A percentile compares a stretch with the other conserved stretches of the same genome.
phyloP scores from a whole-genome alignment of 352 stramenopile species.

The Pythium guiyangense region DNA sequence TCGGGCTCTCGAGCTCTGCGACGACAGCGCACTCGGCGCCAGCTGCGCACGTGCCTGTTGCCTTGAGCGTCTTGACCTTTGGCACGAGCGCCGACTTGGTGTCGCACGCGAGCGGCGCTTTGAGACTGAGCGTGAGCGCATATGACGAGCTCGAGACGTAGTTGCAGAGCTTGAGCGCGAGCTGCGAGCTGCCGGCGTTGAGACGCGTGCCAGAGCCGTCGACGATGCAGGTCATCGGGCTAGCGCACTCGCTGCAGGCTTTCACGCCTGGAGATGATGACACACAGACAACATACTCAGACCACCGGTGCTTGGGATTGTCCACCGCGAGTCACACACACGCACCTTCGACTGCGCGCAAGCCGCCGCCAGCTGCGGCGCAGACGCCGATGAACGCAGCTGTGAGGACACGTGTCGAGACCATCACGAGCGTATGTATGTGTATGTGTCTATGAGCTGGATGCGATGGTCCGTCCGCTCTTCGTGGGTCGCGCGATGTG shows the following conservation, averaged over 20 bases:
- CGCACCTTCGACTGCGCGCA: slow-evolving; percentile 10
- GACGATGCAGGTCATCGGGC: slow-evolving; percentile 49
- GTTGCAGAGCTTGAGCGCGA: slow-evolving; percentile 67
- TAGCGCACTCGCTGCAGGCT: slow-evolving; percentile 44
- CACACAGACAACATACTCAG: slow-evolving; percentile 5
- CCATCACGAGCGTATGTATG: no score
- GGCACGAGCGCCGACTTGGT: slow-evolving; percentile 31
- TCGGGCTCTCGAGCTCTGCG: slow-evolving; percentile 30
- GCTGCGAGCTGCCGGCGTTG: slow-evolving; percentile 28
- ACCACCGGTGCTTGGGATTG: not conserved
- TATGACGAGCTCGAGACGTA: slow-evolving; percentile 37
- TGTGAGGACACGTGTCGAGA: slow-evolving; percentile 1
- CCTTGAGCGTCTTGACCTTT: slow-evolving; percentile 24
- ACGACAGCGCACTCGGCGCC: slow-evolving; percentile 44
- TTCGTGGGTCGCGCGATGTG: no score
- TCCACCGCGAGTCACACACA: not conserved
- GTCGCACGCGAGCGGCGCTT: slow-evolving; percentile 46
- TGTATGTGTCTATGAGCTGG: no score
- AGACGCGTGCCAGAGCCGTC: slow-evolving; percentile 32
- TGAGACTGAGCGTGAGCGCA: slow-evolving; percentile 38
- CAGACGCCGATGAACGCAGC: slow-evolving; percentile 1
- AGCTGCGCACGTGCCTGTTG: slow-evolving; percentile 26
- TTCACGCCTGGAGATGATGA: slow-evolving; percentile 21
- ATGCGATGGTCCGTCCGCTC: not conserved
- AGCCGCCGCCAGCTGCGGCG: not conserved